Conservation (phyloP, 805 yeast species). For the Teunomyces kruisii region DNA sequence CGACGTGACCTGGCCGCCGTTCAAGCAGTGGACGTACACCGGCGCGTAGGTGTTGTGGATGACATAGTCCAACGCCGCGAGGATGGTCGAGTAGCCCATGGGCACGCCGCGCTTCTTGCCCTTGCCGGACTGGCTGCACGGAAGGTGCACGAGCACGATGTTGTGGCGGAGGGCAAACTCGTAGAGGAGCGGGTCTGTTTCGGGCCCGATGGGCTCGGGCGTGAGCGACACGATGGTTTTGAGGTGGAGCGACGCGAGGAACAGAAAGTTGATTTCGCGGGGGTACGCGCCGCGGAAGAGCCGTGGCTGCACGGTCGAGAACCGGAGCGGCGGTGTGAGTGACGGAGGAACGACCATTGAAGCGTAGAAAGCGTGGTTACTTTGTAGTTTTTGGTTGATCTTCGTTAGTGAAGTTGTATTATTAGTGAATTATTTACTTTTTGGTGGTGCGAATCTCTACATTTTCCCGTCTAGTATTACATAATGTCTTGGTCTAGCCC, state of each 20-base stretch:
- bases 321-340: conserved; percentile 76
- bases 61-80: conserved; percentile 59
- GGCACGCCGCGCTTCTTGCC: conserved; percentile 85
- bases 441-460: not conserved
- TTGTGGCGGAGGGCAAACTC: conserved; percentile 52
- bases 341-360: conserved; percentile 14
- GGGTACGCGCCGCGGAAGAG: conserved; percentile 89
- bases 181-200: conserved; percentile 49
- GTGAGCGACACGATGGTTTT: conserved; percentile 76
- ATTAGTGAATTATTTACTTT: no score
- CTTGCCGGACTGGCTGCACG: conserved; percentile 66
- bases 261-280: conserved; percentile 67
- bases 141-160: conserved; percentile 69
- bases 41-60: conserved; percentile 64
- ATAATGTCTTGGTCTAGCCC: conserved; percentile 10
- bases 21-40: conserved; percentile 79
- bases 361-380: no score
- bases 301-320: conserved; percentile 65
- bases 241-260: conserved; percentile 61
- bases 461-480: not conserved
- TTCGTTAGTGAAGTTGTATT: no score
- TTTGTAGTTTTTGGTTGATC: no score
- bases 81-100: conserved; percentile 61
- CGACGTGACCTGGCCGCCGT: conserved; percentile 87
- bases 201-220: conserved; percentile 65